Evolutionary conservation across 1,284 basidiomycete genomes (phyloP), one percentile per base, ranked within the genome.

Genomic region (Trametes versicolor): DNA sequence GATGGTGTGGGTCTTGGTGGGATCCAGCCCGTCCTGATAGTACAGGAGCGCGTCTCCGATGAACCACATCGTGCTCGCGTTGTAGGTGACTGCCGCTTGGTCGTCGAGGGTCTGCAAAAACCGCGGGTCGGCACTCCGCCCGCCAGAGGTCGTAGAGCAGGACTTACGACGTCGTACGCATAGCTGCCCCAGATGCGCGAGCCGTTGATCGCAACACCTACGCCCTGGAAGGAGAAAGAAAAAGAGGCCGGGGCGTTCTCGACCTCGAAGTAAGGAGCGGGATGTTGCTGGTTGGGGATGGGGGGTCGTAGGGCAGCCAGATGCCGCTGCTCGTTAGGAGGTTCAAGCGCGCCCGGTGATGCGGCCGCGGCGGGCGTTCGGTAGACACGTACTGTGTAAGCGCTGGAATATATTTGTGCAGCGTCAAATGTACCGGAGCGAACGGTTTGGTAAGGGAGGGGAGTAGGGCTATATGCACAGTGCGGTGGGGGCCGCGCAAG

Each of bases 1-100:
- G 51, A 80, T 63, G 12, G 70, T 67, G 59, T 79, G 74, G 4
- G 62, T 73, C 37, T 52, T 59, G n/a, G 63, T 71, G 5, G 77
- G 75, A 59, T 80, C 75, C 45, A 80, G 64, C 7, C 77, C 79
- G 57, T 74, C 72, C 59, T 72, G 71, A 58, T 76, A 77, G 66
- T 70, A 79, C 43, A 79, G 64, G 23, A 79, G 65, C 37, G 77
- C 68, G 60, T 80, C 72, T 8, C 74, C 74, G 41, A 79, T 70
- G 7, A 74, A 70, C 75, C 76, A 79, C 58, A 71, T 65, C 5
- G 78, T 77, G 52, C 71, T 76, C 32, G 72, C 76, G 51, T 79
- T 79, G 62, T 72, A 77, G 15, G 59, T 52, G 9, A 49, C 64
- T 5, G 65, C 60, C 9, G 15, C 9, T n/a, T 62, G 29, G 9